A percentile compares a stretch with the other conserved stretches of the same genome.
phyloP scores from a whole-genome alignment of 495 filamentous ascomycete genomes.

The Trichocladium uniseriatum region DNA sequence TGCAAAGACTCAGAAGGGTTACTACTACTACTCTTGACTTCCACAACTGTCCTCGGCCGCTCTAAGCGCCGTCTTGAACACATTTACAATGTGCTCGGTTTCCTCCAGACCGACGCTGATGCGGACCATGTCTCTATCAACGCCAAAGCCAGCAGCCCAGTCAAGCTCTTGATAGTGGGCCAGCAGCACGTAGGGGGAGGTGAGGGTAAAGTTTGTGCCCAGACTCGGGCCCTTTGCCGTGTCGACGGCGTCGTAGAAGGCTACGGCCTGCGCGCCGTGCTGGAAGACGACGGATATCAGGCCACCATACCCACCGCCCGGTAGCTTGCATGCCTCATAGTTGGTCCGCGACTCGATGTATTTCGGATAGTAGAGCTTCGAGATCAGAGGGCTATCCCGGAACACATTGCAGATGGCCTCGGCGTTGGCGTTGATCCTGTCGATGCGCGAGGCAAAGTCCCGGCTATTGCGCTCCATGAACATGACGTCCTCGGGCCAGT shows the following conservation, averaged over 20 bases:
- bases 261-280: constrained; percentile 55
- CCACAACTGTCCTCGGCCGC: constrained; percentile 28
- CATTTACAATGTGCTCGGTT: constrained; percentile 45
- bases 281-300: constrained; percentile 77
- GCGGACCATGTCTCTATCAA: constrained; percentile 67
- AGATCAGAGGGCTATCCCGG: constrained; percentile 47
- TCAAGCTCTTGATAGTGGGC: constrained; percentile 90
- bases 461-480: constrained; percentile 95
- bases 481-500: constrained; percentile 87
- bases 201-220: constrained; percentile 92
- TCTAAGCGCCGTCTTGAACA: constrained; percentile 42
- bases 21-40: background rate
- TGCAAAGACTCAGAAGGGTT: background rate
- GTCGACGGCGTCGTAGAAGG: constrained; percentile 79
- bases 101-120: constrained; percentile 90
- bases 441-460: constrained; percentile 76
- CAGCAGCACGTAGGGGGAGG: constrained; percentile 78
- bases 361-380: constrained; percentile 81
- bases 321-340: constrained; percentile 70
- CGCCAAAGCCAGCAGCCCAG: constrained; percentile 74
- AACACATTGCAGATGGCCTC: constrained; percentile 72
- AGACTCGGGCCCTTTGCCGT: constrained; percentile 90
- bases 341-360: constrained; percentile 54
- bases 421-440: constrained; percentile 77
- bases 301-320: constrained; percentile 81